Evolutionary conservation across 495 filamentous ascomycete genomes (phyloP).

Genomic region (Aspergillus biplanus): DNA sequence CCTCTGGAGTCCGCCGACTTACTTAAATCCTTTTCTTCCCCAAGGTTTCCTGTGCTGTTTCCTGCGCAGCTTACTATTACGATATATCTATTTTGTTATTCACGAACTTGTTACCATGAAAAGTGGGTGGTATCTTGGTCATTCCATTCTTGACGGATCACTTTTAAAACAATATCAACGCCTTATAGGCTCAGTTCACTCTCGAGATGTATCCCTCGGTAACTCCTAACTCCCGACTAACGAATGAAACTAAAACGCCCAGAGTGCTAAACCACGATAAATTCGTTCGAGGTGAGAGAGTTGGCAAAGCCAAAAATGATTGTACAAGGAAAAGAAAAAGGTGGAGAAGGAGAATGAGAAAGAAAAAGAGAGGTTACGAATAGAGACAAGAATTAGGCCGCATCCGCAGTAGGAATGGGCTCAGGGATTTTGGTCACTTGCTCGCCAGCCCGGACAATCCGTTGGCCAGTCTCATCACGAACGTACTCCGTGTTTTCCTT

Average conservation of each 20-base stretch:
- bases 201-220: conserved; percentile 4
- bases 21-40: no score
- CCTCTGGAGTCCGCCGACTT: no score
- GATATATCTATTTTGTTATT: no score
- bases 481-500: conserved; percentile 77
- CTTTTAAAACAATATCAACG: conserved; percentile 15
- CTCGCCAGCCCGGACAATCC: conserved; percentile 85
- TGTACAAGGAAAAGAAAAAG: conserved; percentile 1
- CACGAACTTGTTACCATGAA: no score
- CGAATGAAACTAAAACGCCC: conserved; percentile 21
- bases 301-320: background rate
- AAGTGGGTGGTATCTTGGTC: conserved; percentile 1
- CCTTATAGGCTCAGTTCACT: background rate
- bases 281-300: conserved; percentile 5
- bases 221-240: conserved; percentile 15
- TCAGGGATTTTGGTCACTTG: conserved; percentile 82
- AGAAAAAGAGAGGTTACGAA: conserved; percentile 20
- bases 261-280: conserved; percentile 23
- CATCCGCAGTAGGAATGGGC: conserved; percentile 51
- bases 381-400: conserved; percentile 34
- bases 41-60: no score
- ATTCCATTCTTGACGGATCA: conserved; percentile 11
- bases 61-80: no score
- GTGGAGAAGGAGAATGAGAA: conserved; percentile 10
- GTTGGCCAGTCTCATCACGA: conserved; percentile 79